Evolutionary conservation across 495 filamentous ascomycete species (phyloP).

Genomic region (Aspergillus egyptiacus): DNA sequence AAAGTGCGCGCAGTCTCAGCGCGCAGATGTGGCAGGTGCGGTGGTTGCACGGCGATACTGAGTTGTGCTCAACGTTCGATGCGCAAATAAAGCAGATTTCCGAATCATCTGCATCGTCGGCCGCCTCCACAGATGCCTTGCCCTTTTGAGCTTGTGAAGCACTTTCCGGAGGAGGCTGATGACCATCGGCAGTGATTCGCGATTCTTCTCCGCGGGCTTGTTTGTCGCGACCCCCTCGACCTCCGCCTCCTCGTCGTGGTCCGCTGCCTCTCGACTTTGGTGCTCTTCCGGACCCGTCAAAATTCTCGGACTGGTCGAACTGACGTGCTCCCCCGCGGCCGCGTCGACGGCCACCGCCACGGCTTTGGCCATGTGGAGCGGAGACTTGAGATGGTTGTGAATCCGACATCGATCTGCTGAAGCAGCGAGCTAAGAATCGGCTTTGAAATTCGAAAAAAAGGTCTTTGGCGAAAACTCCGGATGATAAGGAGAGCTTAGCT

Average conservation of each 20-base stretch:
- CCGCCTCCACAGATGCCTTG: conserved; percentile 23
- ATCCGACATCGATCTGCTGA: conserved; percentile 33
- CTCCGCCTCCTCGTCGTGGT: conserved; percentile 28
- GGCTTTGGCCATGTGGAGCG: conserved; percentile 28
- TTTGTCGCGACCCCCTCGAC: conserved; percentile 26
- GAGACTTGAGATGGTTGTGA: conserved; percentile 23
- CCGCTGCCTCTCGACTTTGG: conserved; percentile 25
- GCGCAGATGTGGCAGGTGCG: conserved; percentile 93
- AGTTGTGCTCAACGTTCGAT: conserved; percentile 73
- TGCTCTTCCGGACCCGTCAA: conserved; percentile 23
- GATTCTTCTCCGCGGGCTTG: conserved; percentile 15
- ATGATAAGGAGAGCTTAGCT: conserved; percentile 7
- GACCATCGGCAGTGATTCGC: neutral
- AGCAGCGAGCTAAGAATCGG: too few species aligned
- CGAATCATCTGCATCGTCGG: conserved; percentile 56
- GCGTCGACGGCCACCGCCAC: conserved; percentile 36
- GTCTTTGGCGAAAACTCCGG: neutral
- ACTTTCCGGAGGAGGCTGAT: conserved; percentile 1
- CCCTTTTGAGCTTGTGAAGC: conserved; percentile 12
- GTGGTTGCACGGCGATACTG: conserved; percentile 90
- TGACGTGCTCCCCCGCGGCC: conserved; percentile 34
- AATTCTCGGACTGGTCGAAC: conserved; percentile 21
- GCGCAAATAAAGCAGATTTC: conserved; percentile 98
- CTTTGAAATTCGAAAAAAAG: neutral
- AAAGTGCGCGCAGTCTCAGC: conserved; percentile 79